phyloP scores from a whole-genome alignment of 108 stramenopile genomes.

The Pseudonitzschia delicatissima region DNA sequence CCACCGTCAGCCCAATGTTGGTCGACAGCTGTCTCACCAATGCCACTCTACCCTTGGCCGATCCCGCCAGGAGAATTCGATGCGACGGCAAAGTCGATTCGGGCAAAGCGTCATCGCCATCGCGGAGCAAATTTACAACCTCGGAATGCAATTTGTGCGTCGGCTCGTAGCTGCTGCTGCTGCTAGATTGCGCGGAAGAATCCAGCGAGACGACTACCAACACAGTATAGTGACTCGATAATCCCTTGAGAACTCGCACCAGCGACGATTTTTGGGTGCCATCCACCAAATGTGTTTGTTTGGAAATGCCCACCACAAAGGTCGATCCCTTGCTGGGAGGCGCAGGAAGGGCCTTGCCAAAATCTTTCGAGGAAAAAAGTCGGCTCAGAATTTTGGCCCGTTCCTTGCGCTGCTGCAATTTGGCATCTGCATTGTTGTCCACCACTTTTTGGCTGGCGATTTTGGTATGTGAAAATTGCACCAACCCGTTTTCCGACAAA shows the following conservation, averaged over 20 bases:
- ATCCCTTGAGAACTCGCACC: slow-evolving; percentile 9
- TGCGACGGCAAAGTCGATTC: slow-evolving; percentile 34
- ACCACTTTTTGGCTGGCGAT: neutral
- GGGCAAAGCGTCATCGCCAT: neutral
- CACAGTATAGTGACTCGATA: slow-evolving; percentile 32
- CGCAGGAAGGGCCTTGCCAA: neutral
- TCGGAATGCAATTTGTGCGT: neutral
- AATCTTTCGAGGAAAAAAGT: neutral
- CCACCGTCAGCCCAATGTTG: slow-evolving; percentile 31
- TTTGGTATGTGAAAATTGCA: slow-evolving; percentile 15
- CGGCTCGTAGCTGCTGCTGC: neutral
- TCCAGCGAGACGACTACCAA: slow-evolving; percentile 30
- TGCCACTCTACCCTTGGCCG: slow-evolving; percentile 32
- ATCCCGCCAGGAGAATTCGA: slow-evolving; percentile 28
- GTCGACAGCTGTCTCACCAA: slow-evolving; percentile 33
- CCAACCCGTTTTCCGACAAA: slow-evolving; percentile 24
- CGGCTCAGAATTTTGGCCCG: slow-evolving; percentile 30
- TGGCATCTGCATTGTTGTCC: neutral
- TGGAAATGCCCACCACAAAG: slow-evolving; percentile 19
- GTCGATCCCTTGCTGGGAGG: slow-evolving; percentile 23
- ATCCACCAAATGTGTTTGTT: neutral
- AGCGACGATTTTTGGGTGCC: neutral
- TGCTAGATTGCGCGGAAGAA: neutral
- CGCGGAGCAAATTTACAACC: neutral
- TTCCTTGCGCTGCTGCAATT: slow-evolving; percentile 1